Evolutionary conservation across 805 yeast genomes (phyloP).

Genomic region (Saccharomyces kudriavzevii): DNA sequence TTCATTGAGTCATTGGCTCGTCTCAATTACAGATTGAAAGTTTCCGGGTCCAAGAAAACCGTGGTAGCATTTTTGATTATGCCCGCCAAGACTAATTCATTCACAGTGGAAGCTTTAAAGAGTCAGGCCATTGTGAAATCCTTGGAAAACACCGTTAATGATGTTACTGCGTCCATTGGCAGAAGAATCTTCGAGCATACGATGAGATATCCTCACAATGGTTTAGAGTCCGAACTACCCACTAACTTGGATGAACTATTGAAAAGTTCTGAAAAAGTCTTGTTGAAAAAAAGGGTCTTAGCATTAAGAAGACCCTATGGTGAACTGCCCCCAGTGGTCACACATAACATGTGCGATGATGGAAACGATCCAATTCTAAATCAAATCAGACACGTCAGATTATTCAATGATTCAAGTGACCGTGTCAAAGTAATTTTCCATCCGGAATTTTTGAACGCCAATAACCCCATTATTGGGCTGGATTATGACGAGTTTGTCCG

Average conservation of each 20-base stretch:
- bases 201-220: constrained; percentile 48
- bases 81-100: constrained; percentile 96
- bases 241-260: constrained; percentile 71
- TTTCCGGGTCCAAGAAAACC: constrained; percentile 74
- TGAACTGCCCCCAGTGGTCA: constrained; percentile 87
- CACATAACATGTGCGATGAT: constrained; percentile 95
- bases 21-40: constrained; percentile 79
- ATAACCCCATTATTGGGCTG: constrained; percentile 84
- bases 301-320: constrained; percentile 72
- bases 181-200: constrained; percentile 85
- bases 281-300: constrained; percentile 83
- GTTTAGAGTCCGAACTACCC: constrained; percentile 58
- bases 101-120: constrained; percentile 89
- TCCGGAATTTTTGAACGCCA: constrained; percentile 91
- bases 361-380: constrained; percentile 82
- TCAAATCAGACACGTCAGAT: constrained; percentile 83
- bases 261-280: constrained; percentile 81
- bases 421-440: constrained; percentile 94
- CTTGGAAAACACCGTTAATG: constrained; percentile 78
- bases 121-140: constrained; percentile 96
- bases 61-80: constrained; percentile 95
- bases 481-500: constrained; percentile 97
- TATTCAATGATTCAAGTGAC: constrained; percentile 84
- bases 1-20: constrained; percentile 89
- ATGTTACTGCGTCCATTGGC: constrained; percentile 80